Conservation (phyloP, 2,329 filamentous ascomycete species). For the Diaporthe velutina region DNA sequence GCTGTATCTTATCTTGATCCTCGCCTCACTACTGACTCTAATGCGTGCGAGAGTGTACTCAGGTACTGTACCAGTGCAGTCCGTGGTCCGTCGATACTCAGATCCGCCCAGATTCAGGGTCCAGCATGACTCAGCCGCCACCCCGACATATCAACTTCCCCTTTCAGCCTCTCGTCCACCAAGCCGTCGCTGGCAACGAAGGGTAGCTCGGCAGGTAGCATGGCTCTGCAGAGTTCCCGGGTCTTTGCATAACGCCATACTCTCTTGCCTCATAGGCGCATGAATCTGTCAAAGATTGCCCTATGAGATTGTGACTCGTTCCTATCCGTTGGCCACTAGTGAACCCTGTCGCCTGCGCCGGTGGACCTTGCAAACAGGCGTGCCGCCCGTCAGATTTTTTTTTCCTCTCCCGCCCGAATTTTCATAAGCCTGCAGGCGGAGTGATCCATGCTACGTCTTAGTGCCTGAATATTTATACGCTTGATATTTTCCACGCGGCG, state of each 20-base stretch:
- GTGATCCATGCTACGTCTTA: constrained; percentile 32
- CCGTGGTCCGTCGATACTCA: neutral
- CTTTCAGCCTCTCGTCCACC: constrained; percentile 2
- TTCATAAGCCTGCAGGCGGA: constrained; percentile 4
- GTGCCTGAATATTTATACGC: constrained; percentile 32
- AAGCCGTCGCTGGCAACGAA: neutral
- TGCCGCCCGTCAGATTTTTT: constrained; percentile 35
- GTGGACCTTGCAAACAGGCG: constrained; percentile 26
- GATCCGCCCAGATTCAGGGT: neutral
- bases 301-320: constrained; percentile 31
- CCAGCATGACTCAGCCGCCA: constrained; percentile 33
- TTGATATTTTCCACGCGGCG: constrained; percentile 7
- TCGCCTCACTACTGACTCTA: neutral
- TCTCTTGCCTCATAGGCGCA: constrained; percentile 5
- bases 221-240: constrained; percentile 9
- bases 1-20: neutral
- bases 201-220: neutral
- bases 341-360: constrained; percentile 26
- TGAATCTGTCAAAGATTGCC: constrained; percentile 20
- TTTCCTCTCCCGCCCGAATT: constrained; percentile 26
- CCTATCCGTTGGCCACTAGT: constrained; percentile 6
- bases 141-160: constrained; percentile 31
- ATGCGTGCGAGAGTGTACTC: neutral
- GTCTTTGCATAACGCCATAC: constrained; percentile 19
- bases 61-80: neutral